Base-by-base conservation (phyloP, 202 grass and related monocot species). In the Musa balbisiana region DNA sequence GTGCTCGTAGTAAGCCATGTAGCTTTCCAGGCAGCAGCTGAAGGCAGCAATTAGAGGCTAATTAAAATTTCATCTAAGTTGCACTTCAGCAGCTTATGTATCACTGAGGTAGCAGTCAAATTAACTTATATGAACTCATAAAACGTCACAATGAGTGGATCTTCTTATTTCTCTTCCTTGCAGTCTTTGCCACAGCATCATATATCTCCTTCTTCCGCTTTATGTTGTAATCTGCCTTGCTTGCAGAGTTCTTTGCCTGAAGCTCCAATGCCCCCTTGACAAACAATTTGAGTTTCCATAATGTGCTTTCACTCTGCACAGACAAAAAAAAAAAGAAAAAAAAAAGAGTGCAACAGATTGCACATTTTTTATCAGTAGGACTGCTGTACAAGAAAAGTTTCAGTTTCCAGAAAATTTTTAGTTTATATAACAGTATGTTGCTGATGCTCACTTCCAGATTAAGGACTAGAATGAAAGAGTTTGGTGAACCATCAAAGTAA, bases 221-320 rank as follows among this genome's bases (percentile, higher is more conserved):
- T 0, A 87, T 85, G 12, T 78, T 89, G 54, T 95, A 89, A 54
- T 96, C 88, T 0, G 80, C 69, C 64, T 82, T 97, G 59, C 78
- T 84, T 79, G 88, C 80, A 49, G 77, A 78, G 72, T 67, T 63
- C 0, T 81, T 90, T 68, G 75, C 71, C 29, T 89, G 85, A 22
- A 25, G 78, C 77, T 97, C 88, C 75, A 92, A 75, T 14, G 84
- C 88, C 78, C 88, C 86, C 70, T 87, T 89, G 50, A 93, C 90
- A 86, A 91, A 97, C 72, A 89, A 93, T 77, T 93, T 97, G 52
- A 97, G 77, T 55, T 90, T 91, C 93, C 93, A 93, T 8, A 97
- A 84, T 62, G 93, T 93, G 24, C 87, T 87, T 69, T 97, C 93
- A 24, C 86, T 97, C 93, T 97, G 78, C 82, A 91, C n/a, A 9